Evolutionary conservation across 208 protist genomes (phyloP).

Genomic region (Leishmania arabica): DNA sequence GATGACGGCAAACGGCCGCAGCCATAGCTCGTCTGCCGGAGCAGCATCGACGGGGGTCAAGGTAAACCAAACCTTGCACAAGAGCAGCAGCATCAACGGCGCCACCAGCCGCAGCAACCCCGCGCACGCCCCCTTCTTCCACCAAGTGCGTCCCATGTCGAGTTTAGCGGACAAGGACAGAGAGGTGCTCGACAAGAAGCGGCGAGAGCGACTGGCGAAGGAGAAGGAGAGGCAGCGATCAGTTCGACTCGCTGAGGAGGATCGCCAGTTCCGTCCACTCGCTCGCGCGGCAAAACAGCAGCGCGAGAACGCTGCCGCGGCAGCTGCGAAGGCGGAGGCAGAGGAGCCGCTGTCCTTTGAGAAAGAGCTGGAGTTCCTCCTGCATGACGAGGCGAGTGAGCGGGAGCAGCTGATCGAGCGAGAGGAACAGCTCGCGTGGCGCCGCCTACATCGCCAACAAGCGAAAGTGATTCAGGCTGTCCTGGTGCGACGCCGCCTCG

Average conservation of each 20-base stretch:
- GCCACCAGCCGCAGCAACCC: background rate
- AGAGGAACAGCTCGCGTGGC: conserved; percentile 56
- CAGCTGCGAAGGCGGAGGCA: background rate
- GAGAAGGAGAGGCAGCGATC: conserved; percentile 31
- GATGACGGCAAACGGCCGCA: background rate
- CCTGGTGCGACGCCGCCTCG: conserved; percentile 14
- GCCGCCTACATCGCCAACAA: conserved; percentile 45
- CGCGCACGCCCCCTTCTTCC: background rate
- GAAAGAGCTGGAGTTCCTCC: conserved; percentile 17
- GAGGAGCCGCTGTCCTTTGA: conserved; percentile 1
- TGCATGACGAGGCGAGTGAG: conserved; percentile 50
- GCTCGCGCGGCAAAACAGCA: conserved; percentile 17
- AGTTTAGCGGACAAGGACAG: conserved; percentile 19
- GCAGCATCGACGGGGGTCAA: background rate
- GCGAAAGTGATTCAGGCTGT: conserved; percentile 7
- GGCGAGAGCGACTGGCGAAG: conserved; percentile 24
- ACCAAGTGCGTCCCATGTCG: background rate
- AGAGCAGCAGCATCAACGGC: conserved; percentile 4
- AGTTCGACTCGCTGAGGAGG: conserved; percentile 32
- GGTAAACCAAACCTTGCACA: background rate
- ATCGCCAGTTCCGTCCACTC: conserved; percentile 29
- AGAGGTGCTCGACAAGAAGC: conserved; percentile 35
- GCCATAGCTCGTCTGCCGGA: background rate
- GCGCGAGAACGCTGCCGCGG: conserved; percentile 10
- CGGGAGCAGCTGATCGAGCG: conserved; percentile 64